A percentile compares a stretch with the other conserved stretches of the same genome.
Conservation (phyloP, 306 rosid species). For the Lathyrus tuberosus region DNA sequence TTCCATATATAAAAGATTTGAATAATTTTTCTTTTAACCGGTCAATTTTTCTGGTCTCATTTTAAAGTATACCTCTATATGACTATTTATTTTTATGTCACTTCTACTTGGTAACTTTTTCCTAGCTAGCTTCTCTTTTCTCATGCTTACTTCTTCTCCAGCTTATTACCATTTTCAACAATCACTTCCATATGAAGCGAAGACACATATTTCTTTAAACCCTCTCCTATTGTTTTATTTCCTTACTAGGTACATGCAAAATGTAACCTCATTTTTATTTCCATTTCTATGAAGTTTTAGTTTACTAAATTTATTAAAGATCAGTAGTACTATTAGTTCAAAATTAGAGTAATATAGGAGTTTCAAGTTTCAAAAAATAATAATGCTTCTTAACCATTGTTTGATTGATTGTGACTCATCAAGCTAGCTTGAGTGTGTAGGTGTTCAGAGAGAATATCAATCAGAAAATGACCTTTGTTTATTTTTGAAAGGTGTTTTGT, state of each 20-base stretch:
- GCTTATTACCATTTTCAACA: slow-evolving; percentile 35
- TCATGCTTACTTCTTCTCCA: neutral
- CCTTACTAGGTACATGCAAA: slow-evolving; percentile 9
- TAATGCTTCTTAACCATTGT: slow-evolving; percentile 11
- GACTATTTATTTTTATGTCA: neutral
- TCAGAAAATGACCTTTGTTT: slow-evolving; percentile 27
- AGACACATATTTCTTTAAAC: slow-evolving; percentile 29
- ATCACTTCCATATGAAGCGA: slow-evolving; percentile 32
- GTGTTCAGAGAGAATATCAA: slow-evolving; percentile 30
- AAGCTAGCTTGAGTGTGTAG: slow-evolving; percentile 24
- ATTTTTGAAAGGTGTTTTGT: neutral
- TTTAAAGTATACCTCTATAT: slow-evolving; percentile 19
- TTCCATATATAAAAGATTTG: too few species aligned
- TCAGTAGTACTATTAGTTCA: neutral
- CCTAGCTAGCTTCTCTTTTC: neutral
- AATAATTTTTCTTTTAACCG: slow-evolving; percentile 27
- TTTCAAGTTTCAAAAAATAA: slow-evolving; percentile 34
- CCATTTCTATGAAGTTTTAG: slow-evolving; percentile 35
- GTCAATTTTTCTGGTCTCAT: slow-evolving; percentile 36
- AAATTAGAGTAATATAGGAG: slow-evolving; percentile 5
- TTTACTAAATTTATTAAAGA: slow-evolving; percentile 25
- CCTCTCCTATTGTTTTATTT: slow-evolving; percentile 1
- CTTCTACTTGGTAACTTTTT: neutral
- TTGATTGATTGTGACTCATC: slow-evolving; percentile 52
- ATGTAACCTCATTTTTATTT: slow-evolving; percentile 33